Evolutionary conservation across 2,329 filamentous ascomycete genomes (phyloP), one percentile per base, ranked within the genome.

Genomic region (Xylaria sp.): DNA sequence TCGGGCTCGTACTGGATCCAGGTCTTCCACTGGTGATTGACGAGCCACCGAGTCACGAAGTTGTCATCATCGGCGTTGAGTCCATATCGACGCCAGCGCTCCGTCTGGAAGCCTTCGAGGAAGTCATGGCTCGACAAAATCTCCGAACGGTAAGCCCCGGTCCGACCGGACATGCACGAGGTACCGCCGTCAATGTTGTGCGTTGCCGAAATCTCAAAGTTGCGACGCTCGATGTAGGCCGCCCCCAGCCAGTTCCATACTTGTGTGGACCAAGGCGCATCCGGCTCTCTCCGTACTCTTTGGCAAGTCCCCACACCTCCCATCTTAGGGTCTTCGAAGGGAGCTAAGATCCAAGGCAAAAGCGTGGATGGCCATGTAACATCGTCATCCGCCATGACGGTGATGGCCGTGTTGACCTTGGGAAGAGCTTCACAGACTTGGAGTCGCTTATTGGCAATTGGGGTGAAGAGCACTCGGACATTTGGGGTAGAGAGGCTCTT

Each of bases 41-140:
- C 94, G 73, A 98, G 85, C 94, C 94, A 98, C 61, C 94, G 89
- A 6, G 94, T 97, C 71, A 98, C 92, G 79, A 97, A 98, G 79
- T 98, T 98, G 83, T 98, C 94, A 77, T 98, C 94, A 77, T 98
- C 94, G 25, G 94, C 93, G 74, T 97, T 97, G 64, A 98, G 84
- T 73, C 94, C 94, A 79, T 90, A 96, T 71, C 90, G 88, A 51
- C 90, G 86, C 92, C 92, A 97, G 70, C 90, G 90, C 79, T 98
- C 94, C 58, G 94, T 92, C 69, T 92, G 94, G 81, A 98, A 97
- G 47, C 89, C 92, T 67, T 94, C 86, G 43, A 93, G 88, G 77
- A 98, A 98, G 55, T 90, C 88, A 63, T 90, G 87, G 75, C 94
- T 92, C 71, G 92, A 89, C 25, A 98, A 82, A 67, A 98, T 97